Evolutionary conservation across 345 rosid genomes (phyloP).

Genomic region (Aquilaria sinensis): DNA sequence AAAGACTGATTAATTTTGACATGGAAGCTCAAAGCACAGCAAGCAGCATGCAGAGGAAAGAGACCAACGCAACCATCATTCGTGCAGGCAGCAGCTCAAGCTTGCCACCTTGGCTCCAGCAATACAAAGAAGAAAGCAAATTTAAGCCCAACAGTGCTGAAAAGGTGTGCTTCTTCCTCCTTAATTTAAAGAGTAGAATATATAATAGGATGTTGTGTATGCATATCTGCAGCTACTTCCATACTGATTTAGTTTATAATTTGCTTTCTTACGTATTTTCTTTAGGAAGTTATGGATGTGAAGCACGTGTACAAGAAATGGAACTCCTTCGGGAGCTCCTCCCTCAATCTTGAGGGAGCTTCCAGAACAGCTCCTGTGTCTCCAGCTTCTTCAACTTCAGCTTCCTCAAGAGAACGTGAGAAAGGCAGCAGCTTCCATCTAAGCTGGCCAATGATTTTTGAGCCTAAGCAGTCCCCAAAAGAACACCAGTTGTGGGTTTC

Average conservation of each 20-base stretch:
- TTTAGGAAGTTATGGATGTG: conserved; percentile 22
- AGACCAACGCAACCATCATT: conserved; percentile 2
- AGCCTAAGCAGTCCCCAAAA: conserved; percentile 22
- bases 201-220: too few relatives aligned
- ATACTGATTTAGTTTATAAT: background rate
- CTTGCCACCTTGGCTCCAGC: conserved; percentile 62
- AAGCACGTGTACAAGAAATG: conserved; percentile 38
- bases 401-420: conserved; percentile 28
- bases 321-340: conserved; percentile 26
- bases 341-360: conserved; percentile 20
- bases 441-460: conserved; percentile 43
- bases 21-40: conserved; percentile 25
- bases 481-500: conserved; percentile 41
- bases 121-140: conserved; percentile 42
- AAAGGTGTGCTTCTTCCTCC: conserved; percentile 22
- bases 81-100: conserved; percentile 24
- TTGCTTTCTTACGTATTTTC: too few relatives aligned
- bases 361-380: conserved; percentile 28
- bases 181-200: too few relatives aligned
- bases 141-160: conserved; percentile 14
- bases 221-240: too few relatives aligned
- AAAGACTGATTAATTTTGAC: conserved; percentile 25
- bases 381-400: conserved; percentile 35
- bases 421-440: conserved; percentile 14
- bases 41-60: conserved; percentile 16